These are phyloP conservation scores for Lachnellula hyalina DNA, from an alignment of 2,329 filamentous ascomycete genomes.

Conservation along the genomic window DNA sequence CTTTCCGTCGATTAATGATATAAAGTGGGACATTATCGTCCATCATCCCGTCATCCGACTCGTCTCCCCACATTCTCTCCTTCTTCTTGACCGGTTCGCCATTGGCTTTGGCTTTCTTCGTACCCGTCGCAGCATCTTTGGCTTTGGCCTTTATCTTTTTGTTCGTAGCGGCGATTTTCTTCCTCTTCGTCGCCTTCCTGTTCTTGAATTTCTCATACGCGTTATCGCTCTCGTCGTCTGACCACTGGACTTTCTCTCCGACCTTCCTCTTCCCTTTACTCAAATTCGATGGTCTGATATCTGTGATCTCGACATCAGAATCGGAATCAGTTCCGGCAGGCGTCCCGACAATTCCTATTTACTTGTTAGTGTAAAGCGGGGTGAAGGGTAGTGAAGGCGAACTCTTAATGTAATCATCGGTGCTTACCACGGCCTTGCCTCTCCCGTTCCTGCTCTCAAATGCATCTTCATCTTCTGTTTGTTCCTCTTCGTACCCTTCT, in stretches of 20 bases:
- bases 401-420: conserved; percentile 28
- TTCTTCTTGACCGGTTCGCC: conserved; percentile 22
- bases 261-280: conserved; percentile 24
- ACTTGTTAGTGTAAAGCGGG: conserved; percentile 7
- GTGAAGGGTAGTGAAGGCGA: not conserved
- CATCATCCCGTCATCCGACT: conserved; percentile 25
- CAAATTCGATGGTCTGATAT: conserved; percentile 1
- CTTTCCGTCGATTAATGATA: conserved; percentile 58
- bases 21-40: conserved; percentile 60
- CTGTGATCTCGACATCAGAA: conserved; percentile 19
- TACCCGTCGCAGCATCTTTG: conserved; percentile 33
- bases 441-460: conserved; percentile 1
- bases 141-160: conserved; percentile 39
- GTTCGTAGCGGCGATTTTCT: conserved; percentile 44
- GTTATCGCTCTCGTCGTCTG: conserved; percentile 52
- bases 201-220: conserved; percentile 62
- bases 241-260: conserved; percentile 43
- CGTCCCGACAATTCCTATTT: conserved; percentile 18
- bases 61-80: conserved; percentile 26
- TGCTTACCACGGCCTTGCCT: conserved; percentile 2
- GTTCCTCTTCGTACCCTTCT: conserved; percentile 12
- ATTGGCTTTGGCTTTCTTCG: conserved; percentile 22
- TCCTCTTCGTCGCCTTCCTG: conserved; percentile 48
- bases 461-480: conserved; percentile 5
- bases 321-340: conserved; percentile 13